Percentiles rank a stretch among this genome's conserved stretches.
phyloP scores from a whole-genome alignment of 1,139 yeast species.

The Saccharomyces hybrid region DNA sequence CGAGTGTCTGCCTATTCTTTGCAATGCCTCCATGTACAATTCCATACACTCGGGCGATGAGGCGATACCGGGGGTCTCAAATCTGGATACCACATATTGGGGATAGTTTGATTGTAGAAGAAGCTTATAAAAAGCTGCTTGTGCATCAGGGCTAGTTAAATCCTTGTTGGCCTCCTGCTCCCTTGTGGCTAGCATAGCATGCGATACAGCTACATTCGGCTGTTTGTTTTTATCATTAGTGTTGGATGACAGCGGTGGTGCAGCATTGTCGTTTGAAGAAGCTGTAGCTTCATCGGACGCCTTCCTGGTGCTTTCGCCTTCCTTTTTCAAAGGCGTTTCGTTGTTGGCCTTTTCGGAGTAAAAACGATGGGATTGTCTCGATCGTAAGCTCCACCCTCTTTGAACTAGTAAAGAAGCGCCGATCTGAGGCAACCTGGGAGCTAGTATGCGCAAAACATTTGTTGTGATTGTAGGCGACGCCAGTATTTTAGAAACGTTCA shows the following conservation, averaged over 20 bases:
- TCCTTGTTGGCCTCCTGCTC: slow-evolving; percentile 81
- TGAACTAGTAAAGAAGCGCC: neutral
- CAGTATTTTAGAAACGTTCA: neutral
- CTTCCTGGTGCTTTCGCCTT: neutral
- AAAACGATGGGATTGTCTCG: neutral
- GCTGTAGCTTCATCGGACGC: neutral
- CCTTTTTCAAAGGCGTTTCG: neutral
- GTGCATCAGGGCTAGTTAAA: slow-evolving; percentile 56
- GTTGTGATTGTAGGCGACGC: neutral
- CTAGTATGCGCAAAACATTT: neutral
- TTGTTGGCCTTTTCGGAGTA: neutral
- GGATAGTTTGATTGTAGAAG: slow-evolving; percentile 77
- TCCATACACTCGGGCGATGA: slow-evolving; percentile 68
- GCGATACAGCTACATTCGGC: slow-evolving; percentile 15
- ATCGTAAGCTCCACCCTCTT: neutral
- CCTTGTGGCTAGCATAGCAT: slow-evolving; percentile 48
- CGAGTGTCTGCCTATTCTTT: slow-evolving; percentile 64
- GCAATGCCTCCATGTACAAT: slow-evolving; percentile 72
- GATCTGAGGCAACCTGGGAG: neutral
- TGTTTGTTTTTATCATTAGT: neutral
- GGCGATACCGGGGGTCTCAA: slow-evolving; percentile 87
- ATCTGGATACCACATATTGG: slow-evolving; percentile 84
- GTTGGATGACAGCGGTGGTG: neutral
- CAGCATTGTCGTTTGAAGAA: neutral
- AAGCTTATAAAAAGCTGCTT: slow-evolving; percentile 73